Evolutionary conservation across 2,329 filamentous ascomycete species (phyloP), one percentile per base, ranked within the genome.

Genomic region (Cylindrodendrum hubeiense): DNA sequence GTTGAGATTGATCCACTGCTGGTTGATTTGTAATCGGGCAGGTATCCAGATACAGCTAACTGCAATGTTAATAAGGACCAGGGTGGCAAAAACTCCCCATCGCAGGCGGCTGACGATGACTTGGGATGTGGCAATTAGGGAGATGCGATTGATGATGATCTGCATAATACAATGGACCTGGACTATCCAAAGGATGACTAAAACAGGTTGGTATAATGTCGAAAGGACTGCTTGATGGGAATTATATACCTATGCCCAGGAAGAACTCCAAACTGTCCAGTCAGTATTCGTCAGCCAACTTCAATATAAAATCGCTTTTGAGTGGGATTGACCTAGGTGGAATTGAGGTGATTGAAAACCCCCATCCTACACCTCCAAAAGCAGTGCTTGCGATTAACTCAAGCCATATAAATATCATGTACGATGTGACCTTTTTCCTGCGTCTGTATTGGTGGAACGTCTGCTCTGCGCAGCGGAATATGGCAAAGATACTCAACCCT

Each of bases 31-130:
- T 17, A 85, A 75, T 3, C 83, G 80, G 12, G 82, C 78, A 0
- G 84, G 84, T 30, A 86, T 82, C 85, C 84, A 86, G 50, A 86
- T 83, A 49, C 78, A 80, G 62, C 83, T 84, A 9, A 86, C 84
- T 1, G 81, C 80, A 51, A 86, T 79, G 59, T 86, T 86, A 67
- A 86, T 81, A 3, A 74, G 47, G 5, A 78, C 80, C 41, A 86
- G 81, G 22, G 84, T 34, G 17, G 71, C 33, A 8, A 84, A 77
- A 12, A 81, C 79, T 1, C 77, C 76, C 80, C 81, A 84, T 67
- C 85, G 85, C 26, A 86, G 68, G 15, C 73, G 75, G 2, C 66
- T 60, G 4, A 80, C 78, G 6, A 79, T 79, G 1, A 65, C 74
- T 4, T 75, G 77, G 50, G 82, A 76, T 17, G 80, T 76, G 22